Evolutionary conservation across 2,329 filamentous ascomycete genomes (phyloP), one percentile per base, ranked within the genome.

Genomic region (Xylariaceae sp.): DNA sequence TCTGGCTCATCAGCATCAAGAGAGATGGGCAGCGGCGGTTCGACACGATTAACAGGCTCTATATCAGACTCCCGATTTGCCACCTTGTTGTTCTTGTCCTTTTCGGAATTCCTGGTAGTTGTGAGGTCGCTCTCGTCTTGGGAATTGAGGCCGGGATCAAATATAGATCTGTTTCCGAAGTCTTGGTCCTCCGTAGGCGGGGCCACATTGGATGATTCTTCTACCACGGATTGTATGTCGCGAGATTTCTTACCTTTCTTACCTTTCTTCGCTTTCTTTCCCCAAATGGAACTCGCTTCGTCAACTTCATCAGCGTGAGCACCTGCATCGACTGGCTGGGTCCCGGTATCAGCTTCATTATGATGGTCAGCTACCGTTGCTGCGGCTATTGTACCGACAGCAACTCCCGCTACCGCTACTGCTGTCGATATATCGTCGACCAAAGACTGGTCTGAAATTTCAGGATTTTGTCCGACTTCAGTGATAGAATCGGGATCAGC

Each of bases 251-350:
- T 71, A 39, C 37, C 44, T 37, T 68, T 68, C 55, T 69, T 70
- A 22, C 67, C 64, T 40, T 71, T 72, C 57, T 71, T 70, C 23
- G 64, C 62, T 47, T 52, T 47, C 22, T 54, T 52, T 40, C 49
- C 29, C 20, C 37, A 37, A 47, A 29, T 36, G 37, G 21, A 17
- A 20, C 8, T 37, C 19, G 35, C 29, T 27, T 57, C 48, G n/a
- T 37, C 29, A 8, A 44, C 21, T 7, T 34, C 42, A 22, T 14
- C 40, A 8, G 50, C 49, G 23, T 52, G 20, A 1, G 27, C n/a
- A 19, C 23, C 40, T n/a, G 20, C 50, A 32, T 54, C n/a, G n/a
- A n/a, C n/a, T n/a, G n/a, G n/a, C n/a, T n/a, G n/a, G n/a, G n/a
- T n/a, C n/a, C n/a, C n/a, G n/a, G n/a, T n/a, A n/a, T n/a, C n/a